phyloP scores from a whole-genome alignment of 176 grass and related monocot species.

The Phyllostachys edulis region DNA sequence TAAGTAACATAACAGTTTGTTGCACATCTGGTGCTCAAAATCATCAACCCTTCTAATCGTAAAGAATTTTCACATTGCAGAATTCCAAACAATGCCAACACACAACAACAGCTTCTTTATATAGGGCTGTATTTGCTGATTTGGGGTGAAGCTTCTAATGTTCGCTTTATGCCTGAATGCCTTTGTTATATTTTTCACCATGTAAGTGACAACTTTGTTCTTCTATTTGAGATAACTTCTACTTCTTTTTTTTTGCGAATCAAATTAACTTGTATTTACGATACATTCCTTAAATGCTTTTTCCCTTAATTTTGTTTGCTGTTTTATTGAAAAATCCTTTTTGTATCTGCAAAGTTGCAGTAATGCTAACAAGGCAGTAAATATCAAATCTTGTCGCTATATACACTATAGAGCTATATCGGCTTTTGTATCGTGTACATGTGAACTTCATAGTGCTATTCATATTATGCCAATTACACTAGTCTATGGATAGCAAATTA shows the following conservation, averaged over 20 bases:
- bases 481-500: no score
- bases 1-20: slow-evolving; percentile 33
- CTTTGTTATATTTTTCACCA: slow-evolving; percentile 94
- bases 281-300: not conserved
- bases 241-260: no score
- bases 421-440: not conserved
- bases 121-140: slow-evolving; percentile 94
- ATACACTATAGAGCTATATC: not conserved
- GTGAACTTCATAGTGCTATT: not conserved
- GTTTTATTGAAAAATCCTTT: slow-evolving; percentile 20
- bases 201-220: slow-evolving; percentile 53
- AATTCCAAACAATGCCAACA: slow-evolving; percentile 11
- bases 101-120: slow-evolving; percentile 80
- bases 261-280: not conserved
- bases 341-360: not conserved
- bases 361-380: not conserved
- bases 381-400: not conserved
- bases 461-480: no score
- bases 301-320: not conserved
- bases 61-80: slow-evolving; percentile 30
- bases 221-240: slow-evolving; percentile 18
- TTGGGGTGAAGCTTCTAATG: slow-evolving; percentile 98
- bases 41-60: not conserved
- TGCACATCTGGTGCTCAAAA: slow-evolving; percentile 13
- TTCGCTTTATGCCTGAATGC: slow-evolving; percentile 98